Evolutionary conservation across 2,329 filamentous ascomycete species (phyloP).

Genomic region (Cytospora leucostoma): DNA sequence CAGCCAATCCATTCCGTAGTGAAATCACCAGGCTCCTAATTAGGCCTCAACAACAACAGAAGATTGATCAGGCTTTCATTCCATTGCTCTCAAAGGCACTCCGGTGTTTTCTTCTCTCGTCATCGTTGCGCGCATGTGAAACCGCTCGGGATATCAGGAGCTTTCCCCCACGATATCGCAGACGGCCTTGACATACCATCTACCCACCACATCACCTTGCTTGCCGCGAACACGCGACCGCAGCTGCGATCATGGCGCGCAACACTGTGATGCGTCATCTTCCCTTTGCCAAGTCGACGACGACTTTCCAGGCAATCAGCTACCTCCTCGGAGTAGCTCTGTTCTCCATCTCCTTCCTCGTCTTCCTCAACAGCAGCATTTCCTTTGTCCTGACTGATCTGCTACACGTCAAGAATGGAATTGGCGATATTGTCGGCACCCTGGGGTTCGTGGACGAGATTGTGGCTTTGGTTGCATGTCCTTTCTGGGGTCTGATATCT

Average conservation of each 20-base stretch:
- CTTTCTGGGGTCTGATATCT: slow-evolving; percentile 75
- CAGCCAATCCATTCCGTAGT: background rate
- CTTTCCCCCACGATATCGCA: slow-evolving; percentile 12
- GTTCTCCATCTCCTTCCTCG: slow-evolving; percentile 86
- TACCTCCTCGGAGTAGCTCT: slow-evolving; percentile 82
- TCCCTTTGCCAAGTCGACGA: slow-evolving; percentile 63
- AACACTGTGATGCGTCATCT: slow-evolving; percentile 46
- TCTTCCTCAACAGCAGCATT: slow-evolving; percentile 83
- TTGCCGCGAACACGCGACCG: slow-evolving; percentile 1
- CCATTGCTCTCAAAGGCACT: slow-evolving; percentile 6
- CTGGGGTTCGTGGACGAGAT: slow-evolving; percentile 84
- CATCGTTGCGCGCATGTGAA: slow-evolving; percentile 23
- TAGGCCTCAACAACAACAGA: slow-evolving; percentile 1
- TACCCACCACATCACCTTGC: slow-evolving; percentile 8
- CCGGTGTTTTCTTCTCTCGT: slow-evolving; percentile 7
- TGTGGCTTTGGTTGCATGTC: slow-evolving; percentile 78
- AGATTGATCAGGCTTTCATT: slow-evolving; percentile 14
- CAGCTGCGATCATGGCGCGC: slow-evolving; percentile 24
- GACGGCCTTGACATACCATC: background rate
- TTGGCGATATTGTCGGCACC: slow-evolving; percentile 81
- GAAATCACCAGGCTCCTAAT: background rate
- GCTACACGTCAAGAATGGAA: slow-evolving; percentile 70
- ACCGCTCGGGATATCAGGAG: slow-evolving; percentile 8
- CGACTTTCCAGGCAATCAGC: slow-evolving; percentile 63
- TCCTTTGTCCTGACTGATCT: slow-evolving; percentile 85